Conservation (phyloP, 345 rosid species). For the Dimocarpus longan region DNA sequence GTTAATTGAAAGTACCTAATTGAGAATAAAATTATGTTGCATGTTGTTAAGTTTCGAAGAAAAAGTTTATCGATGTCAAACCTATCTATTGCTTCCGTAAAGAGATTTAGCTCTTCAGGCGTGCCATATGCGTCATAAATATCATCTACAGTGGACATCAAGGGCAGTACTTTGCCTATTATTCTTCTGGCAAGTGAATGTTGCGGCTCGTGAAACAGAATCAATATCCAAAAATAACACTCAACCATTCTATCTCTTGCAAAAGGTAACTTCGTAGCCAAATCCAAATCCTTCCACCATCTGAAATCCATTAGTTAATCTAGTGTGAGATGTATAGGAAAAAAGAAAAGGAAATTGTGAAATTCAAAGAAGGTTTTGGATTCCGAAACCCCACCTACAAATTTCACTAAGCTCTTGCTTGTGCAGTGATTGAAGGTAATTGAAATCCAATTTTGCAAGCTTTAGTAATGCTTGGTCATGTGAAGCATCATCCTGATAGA, state of each 20-base stretch:
- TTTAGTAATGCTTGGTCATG: too few relatives aligned
- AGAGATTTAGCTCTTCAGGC: not conserved
- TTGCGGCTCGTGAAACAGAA: not conserved
- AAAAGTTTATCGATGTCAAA: not conserved
- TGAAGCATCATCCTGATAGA: too few relatives aligned
- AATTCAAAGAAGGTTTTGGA: too few relatives aligned
- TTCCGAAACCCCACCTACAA: not conserved
- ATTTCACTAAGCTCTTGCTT: too few relatives aligned
- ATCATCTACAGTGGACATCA: slow-evolving; percentile 19
- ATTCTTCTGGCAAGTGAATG: not conserved
- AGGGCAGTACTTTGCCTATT: not conserved
- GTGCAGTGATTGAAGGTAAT: too few relatives aligned
- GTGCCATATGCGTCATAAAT: slow-evolving; percentile 17
- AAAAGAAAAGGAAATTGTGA: too few relatives aligned
- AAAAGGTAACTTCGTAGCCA: not conserved
- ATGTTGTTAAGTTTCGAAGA: not conserved
- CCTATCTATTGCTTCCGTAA: slow-evolving; percentile 24
- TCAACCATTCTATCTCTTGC: not conserved
- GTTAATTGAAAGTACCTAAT: not conserved
- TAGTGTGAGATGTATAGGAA: not conserved
- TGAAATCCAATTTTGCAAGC: too few relatives aligned
- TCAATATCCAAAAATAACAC: not conserved
- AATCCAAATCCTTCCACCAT: not conserved
- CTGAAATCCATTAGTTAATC: not conserved
- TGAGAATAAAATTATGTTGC: not conserved